Base-by-base conservation (phyloP, 2,329 filamentous ascomycete genomes). In the Blastomyces parvus region DNA sequence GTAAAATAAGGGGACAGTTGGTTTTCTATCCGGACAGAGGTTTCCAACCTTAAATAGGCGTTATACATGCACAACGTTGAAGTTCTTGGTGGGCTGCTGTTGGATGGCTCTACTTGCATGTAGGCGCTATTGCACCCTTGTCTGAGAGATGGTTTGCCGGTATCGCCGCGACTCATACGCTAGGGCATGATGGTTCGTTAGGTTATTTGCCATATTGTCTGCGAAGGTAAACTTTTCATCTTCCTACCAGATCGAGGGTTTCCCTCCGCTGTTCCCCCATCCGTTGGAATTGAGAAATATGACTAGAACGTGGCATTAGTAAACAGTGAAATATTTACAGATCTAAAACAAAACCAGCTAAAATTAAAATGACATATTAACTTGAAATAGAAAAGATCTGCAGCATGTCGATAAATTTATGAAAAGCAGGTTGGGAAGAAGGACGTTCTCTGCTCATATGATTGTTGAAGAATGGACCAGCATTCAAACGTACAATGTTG, bases 1-100 rank as follows among this genome's bases (percentile, higher is more conserved):
- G 58, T 50, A 59, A 27, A 59, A 59, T 48, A 59, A 59, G 58
- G 58, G 58, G 58, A 27, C 42, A 33, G 44, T 25, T 25, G 44
- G 58, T 46, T 27, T 36, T 59, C 19, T 27, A 59, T n/a, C 40
- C 42, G 58, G 44, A 33, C 25, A 59, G 42, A 59, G 57, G 27
- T n/a, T 59, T 40, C 40, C 38, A 59, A 44, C 57, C 27, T 59
- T 46, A 59, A 59, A 44, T 14, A 25, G 17, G 40, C 8, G 57
- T 59, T n/a, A 59, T 44, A 59, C 57, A 59, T 33, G 57, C n/a
- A 46, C 57, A 46, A 59, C 57, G 13, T 59, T 33, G 22, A 14
- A n/a, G 33, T 44, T 46, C 57, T 25, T n/a, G 33, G 36, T 19
- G 27, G 27, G 11, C 44, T 27, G 22, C 27, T 46, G 25, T 46